A percentile compares a stretch with the other conserved stretches of the same genome.
These are phyloP conservation scores for Eimeria sp. DNA, from an alignment of 169 alveolate genomes.

Conservation along the genomic window DNA sequence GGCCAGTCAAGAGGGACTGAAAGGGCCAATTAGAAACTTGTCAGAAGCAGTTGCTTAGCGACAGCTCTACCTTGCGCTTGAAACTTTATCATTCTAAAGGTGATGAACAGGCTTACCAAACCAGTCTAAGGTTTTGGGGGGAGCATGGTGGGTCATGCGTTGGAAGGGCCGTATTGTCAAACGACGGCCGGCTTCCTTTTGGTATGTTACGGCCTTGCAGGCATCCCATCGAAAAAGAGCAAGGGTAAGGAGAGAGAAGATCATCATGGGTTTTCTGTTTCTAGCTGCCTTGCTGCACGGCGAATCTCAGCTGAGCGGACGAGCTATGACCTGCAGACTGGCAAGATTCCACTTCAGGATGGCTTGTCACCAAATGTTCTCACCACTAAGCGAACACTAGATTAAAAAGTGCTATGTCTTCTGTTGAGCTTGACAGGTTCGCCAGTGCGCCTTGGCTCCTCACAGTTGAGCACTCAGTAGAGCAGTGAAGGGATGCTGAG, in stretches of 20 bases:
- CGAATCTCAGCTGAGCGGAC: neutral
- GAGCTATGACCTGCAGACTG: neutral
- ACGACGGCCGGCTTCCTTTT: neutral
- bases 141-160: neutral
- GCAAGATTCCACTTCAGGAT: neutral
- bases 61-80: neutral
- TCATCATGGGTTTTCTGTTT: neutral
- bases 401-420: neutral
- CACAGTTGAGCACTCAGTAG: neutral
- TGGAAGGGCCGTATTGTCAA: neutral
- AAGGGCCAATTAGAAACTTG: neutral
- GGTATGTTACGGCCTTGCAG: neutral
- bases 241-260: neutral
- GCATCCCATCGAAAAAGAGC: neutral
- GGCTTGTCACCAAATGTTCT: neutral
- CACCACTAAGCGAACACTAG: no score
- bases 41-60: neutral
- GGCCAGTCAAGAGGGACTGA: neutral
- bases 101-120: neutral
- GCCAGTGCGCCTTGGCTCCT: neutral
- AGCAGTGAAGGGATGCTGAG: neutral
- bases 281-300: neutral
- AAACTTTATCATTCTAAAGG: neutral
- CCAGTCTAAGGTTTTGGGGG: neutral
- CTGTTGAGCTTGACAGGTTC: neutral